phyloP scores from a whole-genome alignment of 108 stramenopile species.

The Cyclotella kingstonii region DNA sequence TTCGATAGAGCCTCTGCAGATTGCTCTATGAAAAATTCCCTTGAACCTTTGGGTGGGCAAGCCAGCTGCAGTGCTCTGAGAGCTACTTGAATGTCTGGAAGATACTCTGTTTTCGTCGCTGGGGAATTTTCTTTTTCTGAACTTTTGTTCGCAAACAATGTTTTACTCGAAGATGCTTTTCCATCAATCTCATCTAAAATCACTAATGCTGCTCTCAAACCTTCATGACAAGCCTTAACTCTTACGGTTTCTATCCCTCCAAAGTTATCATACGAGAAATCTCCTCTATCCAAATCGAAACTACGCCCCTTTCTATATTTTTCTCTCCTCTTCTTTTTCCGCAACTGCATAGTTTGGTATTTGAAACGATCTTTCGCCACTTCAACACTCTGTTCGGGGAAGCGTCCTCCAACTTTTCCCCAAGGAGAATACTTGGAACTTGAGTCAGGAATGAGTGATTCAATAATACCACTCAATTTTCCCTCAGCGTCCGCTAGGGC shows the following conservation, averaged over 20 bases:
- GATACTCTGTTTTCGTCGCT: not conserved
- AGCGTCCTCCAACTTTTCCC: constrained; percentile 9
- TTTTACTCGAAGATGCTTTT: not conserved
- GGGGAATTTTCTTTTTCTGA: constrained; percentile 46
- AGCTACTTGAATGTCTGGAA: constrained; percentile 22
- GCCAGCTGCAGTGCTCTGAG: constrained; percentile 21
- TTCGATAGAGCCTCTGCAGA: constrained; percentile 23
- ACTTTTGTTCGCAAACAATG: constrained; percentile 3
- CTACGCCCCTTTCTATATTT: constrained; percentile 47
- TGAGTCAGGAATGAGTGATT: constrained; percentile 7
- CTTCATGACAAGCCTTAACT: constrained; percentile 42
- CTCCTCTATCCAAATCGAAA: constrained; percentile 63
- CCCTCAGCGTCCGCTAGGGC: constrained; percentile 47
- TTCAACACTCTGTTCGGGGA: not conserved
- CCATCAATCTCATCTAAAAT: not conserved
- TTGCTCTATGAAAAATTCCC: constrained; percentile 36
- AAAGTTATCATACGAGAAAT: constrained; percentile 47
- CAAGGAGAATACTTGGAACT: constrained; percentile 14
- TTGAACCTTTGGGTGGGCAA: constrained; percentile 32
- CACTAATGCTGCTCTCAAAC: constrained; percentile 20
- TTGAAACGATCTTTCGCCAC: not conserved
- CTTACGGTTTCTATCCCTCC: constrained; percentile 69
- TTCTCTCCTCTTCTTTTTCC: constrained; percentile 18
- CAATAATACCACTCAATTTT: constrained; percentile 10
- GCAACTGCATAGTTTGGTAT: constrained; percentile 1